These are phyloP conservation scores for Corymbia citriodora DNA, from an alignment of 441 rosid species.

Conservation along the genomic window DNA sequence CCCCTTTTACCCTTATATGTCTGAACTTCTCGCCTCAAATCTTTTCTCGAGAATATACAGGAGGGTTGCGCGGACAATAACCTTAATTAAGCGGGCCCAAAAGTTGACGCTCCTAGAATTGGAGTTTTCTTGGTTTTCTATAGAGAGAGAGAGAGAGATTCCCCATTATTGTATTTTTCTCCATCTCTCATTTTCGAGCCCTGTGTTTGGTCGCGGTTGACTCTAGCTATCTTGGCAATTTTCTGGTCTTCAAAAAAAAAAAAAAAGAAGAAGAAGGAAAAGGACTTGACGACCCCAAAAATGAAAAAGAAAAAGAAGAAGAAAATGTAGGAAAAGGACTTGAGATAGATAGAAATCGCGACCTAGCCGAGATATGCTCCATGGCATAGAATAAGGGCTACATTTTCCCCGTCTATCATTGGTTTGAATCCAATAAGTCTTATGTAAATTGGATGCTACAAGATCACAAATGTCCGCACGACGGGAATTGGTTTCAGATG, in stretches of 20 bases:
- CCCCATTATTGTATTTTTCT: not conserved
- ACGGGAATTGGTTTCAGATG: not conserved
- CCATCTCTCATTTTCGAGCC: constrained; percentile 2
- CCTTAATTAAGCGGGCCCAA: not conserved
- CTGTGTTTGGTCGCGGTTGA: constrained; percentile 2
- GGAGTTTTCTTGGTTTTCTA: not conserved
- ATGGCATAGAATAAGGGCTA: not conserved
- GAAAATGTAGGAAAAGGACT: not conserved
- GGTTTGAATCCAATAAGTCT: not conserved
- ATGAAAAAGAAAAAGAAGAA: not conserved
- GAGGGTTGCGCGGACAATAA: not conserved
- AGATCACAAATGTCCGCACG: not conserved
- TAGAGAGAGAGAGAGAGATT: not conserved
- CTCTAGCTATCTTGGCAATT: not conserved
- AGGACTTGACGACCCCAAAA: not conserved
- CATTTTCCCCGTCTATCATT: not conserved
- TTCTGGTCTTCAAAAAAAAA: not conserved
- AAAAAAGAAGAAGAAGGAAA: not conserved
- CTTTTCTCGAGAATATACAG: not conserved
- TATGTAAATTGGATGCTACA: not conserved
- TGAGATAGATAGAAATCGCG: not conserved
- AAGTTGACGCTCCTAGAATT: not conserved
- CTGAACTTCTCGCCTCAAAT: not conserved
- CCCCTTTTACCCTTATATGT: not conserved
- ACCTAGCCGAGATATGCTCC: not conserved